phyloP scores from a whole-genome alignment of 1,284 basidiomycete species.

The Calocybe gambosa region DNA sequence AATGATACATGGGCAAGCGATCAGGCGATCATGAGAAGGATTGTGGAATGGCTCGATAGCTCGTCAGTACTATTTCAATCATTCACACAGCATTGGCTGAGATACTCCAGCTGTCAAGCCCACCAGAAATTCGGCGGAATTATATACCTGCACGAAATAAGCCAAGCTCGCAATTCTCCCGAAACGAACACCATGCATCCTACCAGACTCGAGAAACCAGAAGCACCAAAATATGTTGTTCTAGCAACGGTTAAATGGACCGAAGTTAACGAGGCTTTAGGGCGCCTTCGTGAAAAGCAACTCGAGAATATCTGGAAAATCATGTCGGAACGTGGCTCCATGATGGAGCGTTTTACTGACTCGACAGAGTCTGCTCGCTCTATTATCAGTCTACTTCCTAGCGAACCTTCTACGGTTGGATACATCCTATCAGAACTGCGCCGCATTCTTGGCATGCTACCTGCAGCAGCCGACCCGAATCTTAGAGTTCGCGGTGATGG shows the following conservation, averaged over 20 bases:
- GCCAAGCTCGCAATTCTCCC: conserved; percentile 17
- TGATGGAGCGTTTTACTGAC: conserved; percentile 11
- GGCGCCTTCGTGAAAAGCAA: conserved; percentile 18
- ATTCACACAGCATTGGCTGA: not conserved
- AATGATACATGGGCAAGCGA: conserved; percentile 20
- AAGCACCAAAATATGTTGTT: conserved; percentile 18
- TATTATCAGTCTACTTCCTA: conserved; percentile 9
- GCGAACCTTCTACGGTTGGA: conserved; percentile 4
- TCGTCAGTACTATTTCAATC: conserved; percentile 13
- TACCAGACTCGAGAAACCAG: conserved; percentile 19
- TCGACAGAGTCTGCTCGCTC: conserved; percentile 10
- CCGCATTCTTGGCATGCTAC: conserved; percentile 10
- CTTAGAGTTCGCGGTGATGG: conserved; percentile 5
- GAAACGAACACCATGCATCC: conserved; percentile 19
- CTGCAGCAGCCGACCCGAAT: not conserved
- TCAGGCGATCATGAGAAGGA: conserved; percentile 16
- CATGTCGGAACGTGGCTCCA: conserved; percentile 9
- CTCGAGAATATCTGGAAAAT: conserved; percentile 14
- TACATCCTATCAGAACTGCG: conserved; percentile 10
- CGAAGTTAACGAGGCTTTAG: conserved; percentile 10
- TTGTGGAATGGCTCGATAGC: conserved; percentile 19
- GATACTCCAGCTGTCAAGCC: conserved; percentile 13
- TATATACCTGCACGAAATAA: conserved; percentile 26
- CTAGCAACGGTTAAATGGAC: conserved; percentile 32
- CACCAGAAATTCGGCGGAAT: conserved; percentile 19